Percentiles rank a stretch among this genome's conserved stretches.
Evolutionary conservation across 306 rosid species (phyloP).

Genomic region (Sphenostylis stenocarpa): DNA sequence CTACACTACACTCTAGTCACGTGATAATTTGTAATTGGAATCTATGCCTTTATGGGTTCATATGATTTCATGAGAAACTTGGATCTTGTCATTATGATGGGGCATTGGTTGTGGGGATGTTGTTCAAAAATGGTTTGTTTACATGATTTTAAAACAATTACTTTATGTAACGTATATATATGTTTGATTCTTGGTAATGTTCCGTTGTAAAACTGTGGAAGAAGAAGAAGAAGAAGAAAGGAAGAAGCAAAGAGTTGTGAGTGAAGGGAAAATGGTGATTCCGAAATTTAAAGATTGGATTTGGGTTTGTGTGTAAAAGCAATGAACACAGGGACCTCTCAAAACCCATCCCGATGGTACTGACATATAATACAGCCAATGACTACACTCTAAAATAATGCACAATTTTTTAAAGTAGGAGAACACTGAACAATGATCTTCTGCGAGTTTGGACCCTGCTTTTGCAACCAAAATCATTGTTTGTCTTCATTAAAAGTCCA

Average conservation of each 20-base stretch:
- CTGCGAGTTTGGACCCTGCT: slow-evolving; percentile 49
- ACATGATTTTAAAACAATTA: background rate
- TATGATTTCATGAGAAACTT: slow-evolving; percentile 8
- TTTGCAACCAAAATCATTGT: slow-evolving; percentile 46
- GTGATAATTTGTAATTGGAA: background rate
- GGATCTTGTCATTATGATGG: background rate
- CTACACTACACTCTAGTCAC: background rate
- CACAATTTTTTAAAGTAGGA: slow-evolving; percentile 9
- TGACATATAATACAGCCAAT: slow-evolving; percentile 38
- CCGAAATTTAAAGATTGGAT: slow-evolving; percentile 24
- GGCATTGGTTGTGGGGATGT: background rate
- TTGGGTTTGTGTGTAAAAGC: slow-evolving; percentile 37
- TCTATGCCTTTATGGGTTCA: too few relatives aligned
- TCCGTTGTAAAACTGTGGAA: slow-evolving; percentile 1
- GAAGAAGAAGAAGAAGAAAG: slow-evolving; percentile 28
- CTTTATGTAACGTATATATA: slow-evolving; percentile 2
- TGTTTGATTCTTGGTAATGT: background rate
- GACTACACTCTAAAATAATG: slow-evolving; percentile 33
- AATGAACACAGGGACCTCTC: slow-evolving; percentile 36
- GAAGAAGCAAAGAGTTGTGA: slow-evolving; percentile 14
- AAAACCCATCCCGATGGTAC: slow-evolving; percentile 34
- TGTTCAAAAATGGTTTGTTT: background rate
- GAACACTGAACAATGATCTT: slow-evolving; percentile 27
- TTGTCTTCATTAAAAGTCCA: slow-evolving; percentile 55
- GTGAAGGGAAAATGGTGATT: slow-evolving; percentile 30